Conservation (phyloP, 495 filamentous ascomycete species). For the Margaritispora aquatica region DNA sequence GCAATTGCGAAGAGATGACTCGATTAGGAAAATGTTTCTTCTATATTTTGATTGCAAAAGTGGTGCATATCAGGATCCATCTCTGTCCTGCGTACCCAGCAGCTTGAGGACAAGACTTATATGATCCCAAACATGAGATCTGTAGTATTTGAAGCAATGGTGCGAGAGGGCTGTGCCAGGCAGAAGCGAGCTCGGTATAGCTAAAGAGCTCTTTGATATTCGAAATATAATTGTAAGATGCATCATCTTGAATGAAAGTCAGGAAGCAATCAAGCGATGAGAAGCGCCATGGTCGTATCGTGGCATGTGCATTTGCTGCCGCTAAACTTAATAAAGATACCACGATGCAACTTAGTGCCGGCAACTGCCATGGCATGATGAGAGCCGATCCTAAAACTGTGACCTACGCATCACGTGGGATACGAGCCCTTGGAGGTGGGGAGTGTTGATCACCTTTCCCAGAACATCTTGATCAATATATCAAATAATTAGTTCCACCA, state of each 20-base stretch:
- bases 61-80: neutral
- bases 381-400: neutral
- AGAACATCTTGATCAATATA: too few relatives aligned
- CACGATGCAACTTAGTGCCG: neutral
- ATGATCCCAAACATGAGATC: too few relatives aligned
- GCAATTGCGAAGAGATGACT: neutral
- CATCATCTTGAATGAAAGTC: too few relatives aligned
- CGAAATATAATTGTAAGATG: neutral
- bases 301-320: neutral
- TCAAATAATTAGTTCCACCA: conserved; percentile 74
- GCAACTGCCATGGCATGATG: neutral
- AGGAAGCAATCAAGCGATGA: neutral
- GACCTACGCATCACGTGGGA: too few relatives aligned
- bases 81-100: too few relatives aligned
- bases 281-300: neutral
- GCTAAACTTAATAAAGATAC: neutral
- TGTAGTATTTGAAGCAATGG: neutral
- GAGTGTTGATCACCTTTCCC: too few relatives aligned
- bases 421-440: too few relatives aligned
- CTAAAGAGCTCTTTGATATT: neutral
- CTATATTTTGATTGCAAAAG: neutral
- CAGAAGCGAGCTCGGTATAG: neutral
- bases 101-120: too few relatives aligned
- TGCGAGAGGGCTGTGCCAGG: neutral
- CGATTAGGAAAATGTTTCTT: neutral